Conservation (phyloP, 768 basidiomycete species). For the Mycena rebaudengoi region DNA sequence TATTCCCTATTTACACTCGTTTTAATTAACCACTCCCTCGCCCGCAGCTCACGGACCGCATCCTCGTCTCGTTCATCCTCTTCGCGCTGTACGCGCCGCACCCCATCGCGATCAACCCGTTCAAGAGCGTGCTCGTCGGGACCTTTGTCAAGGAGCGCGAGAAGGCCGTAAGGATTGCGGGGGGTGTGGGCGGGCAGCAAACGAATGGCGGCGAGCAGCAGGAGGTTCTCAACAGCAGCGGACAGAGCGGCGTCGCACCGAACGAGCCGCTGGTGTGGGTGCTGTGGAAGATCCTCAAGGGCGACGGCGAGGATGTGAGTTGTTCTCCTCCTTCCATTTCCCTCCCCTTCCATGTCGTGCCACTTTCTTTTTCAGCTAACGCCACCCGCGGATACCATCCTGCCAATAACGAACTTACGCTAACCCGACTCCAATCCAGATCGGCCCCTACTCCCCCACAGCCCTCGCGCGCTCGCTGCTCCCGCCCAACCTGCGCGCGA, state of each 20-base stretch:
- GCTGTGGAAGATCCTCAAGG: conserved; percentile 86
- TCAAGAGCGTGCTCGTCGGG: conserved; percentile 75
- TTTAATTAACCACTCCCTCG: conserved; percentile 6
- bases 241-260: conserved; percentile 56
- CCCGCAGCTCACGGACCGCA: conserved; percentile 71
- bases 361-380: background rate
- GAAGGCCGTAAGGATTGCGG: conserved; percentile 61
- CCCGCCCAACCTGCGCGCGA: conserved; percentile 77
- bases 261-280: conserved; percentile 89
- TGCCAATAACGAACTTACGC: background rate
- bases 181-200: no score
- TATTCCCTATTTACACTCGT: no score
- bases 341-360: background rate
- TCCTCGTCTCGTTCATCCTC: conserved; percentile 81
- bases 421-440: no score
- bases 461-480: conserved; percentile 78
- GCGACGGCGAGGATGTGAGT: conserved; percentile 83
- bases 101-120: conserved; percentile 83
- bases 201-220: no score
- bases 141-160: conserved; percentile 76
- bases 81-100: conserved; percentile 84
- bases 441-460: conserved; percentile 83
- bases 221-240: no score
- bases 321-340: conserved; percentile 21
- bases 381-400: background rate